A percentile compares a stretch with the other conserved stretches of the same genome.
Evolutionary conservation across 345 rosid genomes (phyloP).

Genomic region (Aquilaria sinensis): DNA sequence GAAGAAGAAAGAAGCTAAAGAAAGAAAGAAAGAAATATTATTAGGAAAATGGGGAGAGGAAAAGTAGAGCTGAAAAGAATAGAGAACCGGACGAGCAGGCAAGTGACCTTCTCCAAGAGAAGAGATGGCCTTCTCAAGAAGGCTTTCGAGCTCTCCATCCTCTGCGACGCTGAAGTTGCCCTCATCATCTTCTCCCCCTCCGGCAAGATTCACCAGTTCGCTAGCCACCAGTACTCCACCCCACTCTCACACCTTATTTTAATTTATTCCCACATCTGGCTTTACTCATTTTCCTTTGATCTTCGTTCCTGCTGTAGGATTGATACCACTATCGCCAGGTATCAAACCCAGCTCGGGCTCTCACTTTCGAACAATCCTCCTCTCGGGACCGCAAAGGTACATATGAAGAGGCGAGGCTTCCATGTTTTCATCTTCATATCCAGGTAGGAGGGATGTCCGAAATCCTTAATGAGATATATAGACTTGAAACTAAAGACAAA

Average conservation of each 20-base stretch:
- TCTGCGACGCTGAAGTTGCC: conserved; percentile 62
- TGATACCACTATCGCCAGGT: conserved; percentile 39
- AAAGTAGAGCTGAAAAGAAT: conserved; percentile 58
- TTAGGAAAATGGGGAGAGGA: conserved; percentile 49
- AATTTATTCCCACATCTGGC: no score
- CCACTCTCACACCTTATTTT: neutral
- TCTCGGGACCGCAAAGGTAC: conserved; percentile 38
- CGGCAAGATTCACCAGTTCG: conserved; percentile 44
- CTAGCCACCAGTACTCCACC: conserved; percentile 38
- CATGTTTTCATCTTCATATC: no score
- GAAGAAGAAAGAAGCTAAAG: no score
- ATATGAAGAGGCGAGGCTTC: neutral
- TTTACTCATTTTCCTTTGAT: neutral
- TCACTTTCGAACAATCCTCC: conserved; percentile 17
- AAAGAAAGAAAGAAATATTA: no score
- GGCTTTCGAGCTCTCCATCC: conserved; percentile 61
- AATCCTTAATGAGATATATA: no score
- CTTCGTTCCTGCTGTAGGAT: conserved; percentile 21
- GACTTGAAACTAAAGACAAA: no score
- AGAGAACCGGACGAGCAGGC: conserved; percentile 54
- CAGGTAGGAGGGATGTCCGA: no score
- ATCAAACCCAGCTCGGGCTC: conserved; percentile 33
- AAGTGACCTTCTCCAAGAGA: conserved; percentile 64
- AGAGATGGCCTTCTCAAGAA: conserved; percentile 56
- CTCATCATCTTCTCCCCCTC: conserved; percentile 46